Conservation (phyloP, 768 basidiomycete species). For the Lactarius indigo region DNA sequence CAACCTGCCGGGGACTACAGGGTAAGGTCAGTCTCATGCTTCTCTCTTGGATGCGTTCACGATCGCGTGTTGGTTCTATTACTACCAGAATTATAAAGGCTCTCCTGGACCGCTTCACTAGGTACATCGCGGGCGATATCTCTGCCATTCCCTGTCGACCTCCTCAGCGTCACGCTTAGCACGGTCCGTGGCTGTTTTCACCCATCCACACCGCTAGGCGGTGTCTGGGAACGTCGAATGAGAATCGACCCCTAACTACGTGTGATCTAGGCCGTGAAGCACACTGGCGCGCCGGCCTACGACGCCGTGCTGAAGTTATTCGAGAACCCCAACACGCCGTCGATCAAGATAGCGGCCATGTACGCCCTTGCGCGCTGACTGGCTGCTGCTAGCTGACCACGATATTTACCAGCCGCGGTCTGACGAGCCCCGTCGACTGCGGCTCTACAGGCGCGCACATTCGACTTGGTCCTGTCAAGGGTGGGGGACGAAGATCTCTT, state of each 20-base stretch:
- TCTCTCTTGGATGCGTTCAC: not conserved
- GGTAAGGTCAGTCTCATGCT: constrained; percentile 30
- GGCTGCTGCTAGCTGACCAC: constrained; percentile 11
- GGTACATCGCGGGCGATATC: constrained; percentile 68
- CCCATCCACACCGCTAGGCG: no score
- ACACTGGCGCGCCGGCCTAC: constrained; percentile 74
- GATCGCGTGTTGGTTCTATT: constrained; percentile 28
- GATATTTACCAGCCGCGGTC: constrained; percentile 45
- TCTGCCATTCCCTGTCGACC: constrained; percentile 80
- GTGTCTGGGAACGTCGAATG: not conserved
- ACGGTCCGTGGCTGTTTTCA: constrained; percentile 39
- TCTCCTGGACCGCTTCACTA: constrained; percentile 64
- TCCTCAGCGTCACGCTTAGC: constrained; percentile 54
- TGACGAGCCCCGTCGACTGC: constrained; percentile 59
- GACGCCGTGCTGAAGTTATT: constrained; percentile 66
- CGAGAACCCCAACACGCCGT: constrained; percentile 70
- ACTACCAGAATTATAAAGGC: constrained; percentile 65
- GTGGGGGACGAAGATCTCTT: constrained; percentile 59
- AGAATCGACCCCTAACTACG: not conserved
- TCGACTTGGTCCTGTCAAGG: constrained; percentile 53
- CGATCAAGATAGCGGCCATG: constrained; percentile 69
- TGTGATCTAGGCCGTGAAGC: constrained; percentile 54
- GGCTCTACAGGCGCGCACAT: constrained; percentile 56
- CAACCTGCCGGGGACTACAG: constrained; percentile 41
- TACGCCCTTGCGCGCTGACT: constrained; percentile 31